phyloP scores from a whole-genome alignment of 1,284 basidiomycete genomes.

The Chondrostereum purpureum region DNA sequence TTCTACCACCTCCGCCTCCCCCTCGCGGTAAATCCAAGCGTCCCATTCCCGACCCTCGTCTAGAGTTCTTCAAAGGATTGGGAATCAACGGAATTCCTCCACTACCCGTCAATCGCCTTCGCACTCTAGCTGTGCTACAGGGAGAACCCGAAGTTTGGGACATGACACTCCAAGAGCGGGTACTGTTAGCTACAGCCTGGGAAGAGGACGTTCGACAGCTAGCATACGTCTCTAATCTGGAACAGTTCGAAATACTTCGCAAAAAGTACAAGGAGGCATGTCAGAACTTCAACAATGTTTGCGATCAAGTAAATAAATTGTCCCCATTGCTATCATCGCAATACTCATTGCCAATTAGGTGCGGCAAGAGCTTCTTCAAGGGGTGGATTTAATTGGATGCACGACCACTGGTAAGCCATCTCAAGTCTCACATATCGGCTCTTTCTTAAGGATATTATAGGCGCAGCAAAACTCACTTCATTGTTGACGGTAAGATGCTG shows the following conservation, averaged over 20 bases:
- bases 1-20: background rate
- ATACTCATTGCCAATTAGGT: too few relatives aligned
- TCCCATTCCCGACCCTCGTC: too few relatives aligned
- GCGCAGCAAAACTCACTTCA: slow-evolving; percentile 56
- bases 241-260: slow-evolving; percentile 28
- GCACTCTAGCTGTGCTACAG: slow-evolving; percentile 21
- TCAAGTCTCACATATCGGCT: too few relatives aligned
- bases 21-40: background rate
- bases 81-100: background rate
- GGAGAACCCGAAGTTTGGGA: slow-evolving; percentile 26
- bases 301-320: slow-evolving; percentile 31
- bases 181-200: slow-evolving; percentile 24
- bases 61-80: background rate
- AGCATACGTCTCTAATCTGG: slow-evolving; percentile 22
- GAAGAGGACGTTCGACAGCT: slow-evolving; percentile 16
- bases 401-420: slow-evolving; percentile 60
- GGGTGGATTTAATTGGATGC: slow-evolving; percentile 61
- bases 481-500: slow-evolving; percentile 44
- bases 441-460: slow-evolving; percentile 24
- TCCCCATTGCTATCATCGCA: too few relatives aligned
- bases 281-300: slow-evolving; percentile 25
- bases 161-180: slow-evolving; percentile 28
- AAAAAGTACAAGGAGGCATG: slow-evolving; percentile 21
- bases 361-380: slow-evolving; percentile 39
- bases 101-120: background rate